Percentiles rank a stretch among this genome's conserved stretches.
phyloP scores from a whole-genome alignment of 1,284 basidiomycete species.

The Cryptococcus sp. region DNA sequence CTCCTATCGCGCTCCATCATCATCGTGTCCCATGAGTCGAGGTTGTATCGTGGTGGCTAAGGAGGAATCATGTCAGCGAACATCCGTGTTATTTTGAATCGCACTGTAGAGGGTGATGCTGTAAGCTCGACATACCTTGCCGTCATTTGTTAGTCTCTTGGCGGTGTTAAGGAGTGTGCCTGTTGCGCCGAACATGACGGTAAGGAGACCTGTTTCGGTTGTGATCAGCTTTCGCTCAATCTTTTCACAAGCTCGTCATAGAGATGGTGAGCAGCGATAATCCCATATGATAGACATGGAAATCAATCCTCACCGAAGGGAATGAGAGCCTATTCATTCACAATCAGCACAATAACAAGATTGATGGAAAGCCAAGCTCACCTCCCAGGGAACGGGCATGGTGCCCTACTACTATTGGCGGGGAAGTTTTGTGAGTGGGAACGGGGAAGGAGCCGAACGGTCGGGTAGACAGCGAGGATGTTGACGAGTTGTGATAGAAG shows the following conservation, averaged over 20 bases:
- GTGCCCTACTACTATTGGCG: too few relatives aligned
- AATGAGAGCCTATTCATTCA: conserved; percentile 65
- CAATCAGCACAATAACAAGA: neutral
- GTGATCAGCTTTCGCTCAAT: too few relatives aligned
- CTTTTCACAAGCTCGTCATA: too few relatives aligned
- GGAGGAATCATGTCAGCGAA: neutral
- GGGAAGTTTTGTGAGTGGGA: too few relatives aligned
- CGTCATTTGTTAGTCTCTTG: conserved; percentile 76
- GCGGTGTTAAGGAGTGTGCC: conserved; percentile 80
- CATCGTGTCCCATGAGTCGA: conserved; percentile 89
- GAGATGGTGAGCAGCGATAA: neutral
- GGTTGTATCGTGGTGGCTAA: conserved; percentile 76
- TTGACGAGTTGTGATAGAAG: neutral
- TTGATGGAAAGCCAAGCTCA: conserved; percentile 21
- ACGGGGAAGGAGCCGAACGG: too few relatives aligned
- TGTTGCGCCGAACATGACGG: conserved; percentile 82
- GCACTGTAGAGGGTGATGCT: neutral
- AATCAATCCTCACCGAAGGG: conserved; percentile 68
- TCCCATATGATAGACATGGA: neutral
- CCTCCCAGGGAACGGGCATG: conserved; percentile 92
- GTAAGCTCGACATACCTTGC: conserved; percentile 67
- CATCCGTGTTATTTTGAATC: neutral
- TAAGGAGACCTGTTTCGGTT: conserved; percentile 67
- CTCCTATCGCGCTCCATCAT: conserved; percentile 89
- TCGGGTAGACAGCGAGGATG: too few relatives aligned